Percentiles rank a stretch among this genome's conserved stretches.
phyloP scores from a whole-genome alignment of 2,329 filamentous ascomycete genomes.

The Hypoxylon sp. region DNA sequence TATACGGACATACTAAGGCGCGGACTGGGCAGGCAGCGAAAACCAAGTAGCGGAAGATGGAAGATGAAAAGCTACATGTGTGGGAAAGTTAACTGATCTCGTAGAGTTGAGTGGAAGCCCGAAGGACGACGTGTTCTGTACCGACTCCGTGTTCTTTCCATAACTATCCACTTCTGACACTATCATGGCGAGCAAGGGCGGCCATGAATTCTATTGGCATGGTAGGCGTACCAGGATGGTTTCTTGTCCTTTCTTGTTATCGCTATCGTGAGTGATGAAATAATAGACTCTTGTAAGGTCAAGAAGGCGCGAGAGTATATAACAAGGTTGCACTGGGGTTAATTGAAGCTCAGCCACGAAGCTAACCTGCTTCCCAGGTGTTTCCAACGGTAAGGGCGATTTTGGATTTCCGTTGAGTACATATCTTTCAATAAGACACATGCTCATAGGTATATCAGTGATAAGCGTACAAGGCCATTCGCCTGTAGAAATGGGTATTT shows the following conservation, averaged over 20 bases:
- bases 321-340: not conserved
- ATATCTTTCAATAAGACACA: not conserved
- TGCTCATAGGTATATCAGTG: not conserved
- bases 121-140: not conserved
- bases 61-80: not conserved
- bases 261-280: not conserved
- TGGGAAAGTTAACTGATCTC: not conserved
- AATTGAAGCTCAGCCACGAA: not conserved
- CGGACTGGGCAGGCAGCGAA: conserved; percentile 2
- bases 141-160: not conserved
- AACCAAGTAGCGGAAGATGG: conserved; percentile 7
- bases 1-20: conserved; percentile 22
- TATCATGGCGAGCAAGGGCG: not conserved
- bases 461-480: not conserved
- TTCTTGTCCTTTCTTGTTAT: not conserved
- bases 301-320: not conserved
- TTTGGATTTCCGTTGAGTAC: not conserved
- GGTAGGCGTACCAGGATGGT: not conserved
- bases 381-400: not conserved
- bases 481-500: conserved; percentile 23
- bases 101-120: not conserved
- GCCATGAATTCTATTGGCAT: not conserved
- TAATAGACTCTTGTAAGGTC: not conserved
- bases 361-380: not conserved
- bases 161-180: not conserved